A percentile compares a stretch with the other conserved stretches of the same genome.
Evolutionary conservation across 495 filamentous ascomycete genomes (phyloP).

Genomic region (Jackrogersella minutella): DNA sequence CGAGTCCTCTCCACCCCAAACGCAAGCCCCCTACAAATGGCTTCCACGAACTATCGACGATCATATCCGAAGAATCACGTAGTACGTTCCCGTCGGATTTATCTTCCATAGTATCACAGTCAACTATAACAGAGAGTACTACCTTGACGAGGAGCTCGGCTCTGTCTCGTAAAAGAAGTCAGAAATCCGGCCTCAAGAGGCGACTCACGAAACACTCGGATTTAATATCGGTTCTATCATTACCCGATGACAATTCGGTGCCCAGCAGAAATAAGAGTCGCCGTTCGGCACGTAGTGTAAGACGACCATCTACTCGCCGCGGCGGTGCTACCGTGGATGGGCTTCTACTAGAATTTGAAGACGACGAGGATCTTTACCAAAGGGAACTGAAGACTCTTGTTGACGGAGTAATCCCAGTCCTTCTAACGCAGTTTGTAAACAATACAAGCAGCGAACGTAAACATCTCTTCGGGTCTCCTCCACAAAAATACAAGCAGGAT

Average conservation of each 20-base stretch:
- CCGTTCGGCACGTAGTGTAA: constrained; percentile 74
- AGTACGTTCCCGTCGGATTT: constrained; percentile 55
- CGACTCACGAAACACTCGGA: constrained; percentile 91
- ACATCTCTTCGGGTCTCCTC: constrained; percentile 64
- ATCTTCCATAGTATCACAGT: constrained; percentile 55
- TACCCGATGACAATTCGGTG: constrained; percentile 67
- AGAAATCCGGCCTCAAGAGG: constrained; percentile 66
- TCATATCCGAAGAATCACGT: constrained; percentile 69
- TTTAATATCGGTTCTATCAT: constrained; percentile 88
- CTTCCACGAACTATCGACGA: constrained; percentile 75
- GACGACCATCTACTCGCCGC: constrained; percentile 70
- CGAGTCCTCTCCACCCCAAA: constrained; percentile 47
- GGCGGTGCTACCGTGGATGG: constrained; percentile 73
- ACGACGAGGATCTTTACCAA: constrained; percentile 89
- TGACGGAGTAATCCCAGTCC: constrained; percentile 93
- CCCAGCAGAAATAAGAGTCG: constrained; percentile 63
- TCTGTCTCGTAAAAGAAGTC: constrained; percentile 50
- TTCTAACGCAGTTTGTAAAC: constrained; percentile 84
- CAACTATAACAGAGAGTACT: constrained; percentile 58
- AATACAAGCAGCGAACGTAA: constrained; percentile 70
- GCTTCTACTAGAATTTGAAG: constrained; percentile 79
- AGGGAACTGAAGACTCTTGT: constrained; percentile 93
- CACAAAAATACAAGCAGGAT: constrained; percentile 44
- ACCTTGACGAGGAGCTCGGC: constrained; percentile 50
- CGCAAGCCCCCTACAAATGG: constrained; percentile 70